Evolutionary conservation across 306 rosid genomes (phyloP).

Genomic region (Sophora flavescens): DNA sequence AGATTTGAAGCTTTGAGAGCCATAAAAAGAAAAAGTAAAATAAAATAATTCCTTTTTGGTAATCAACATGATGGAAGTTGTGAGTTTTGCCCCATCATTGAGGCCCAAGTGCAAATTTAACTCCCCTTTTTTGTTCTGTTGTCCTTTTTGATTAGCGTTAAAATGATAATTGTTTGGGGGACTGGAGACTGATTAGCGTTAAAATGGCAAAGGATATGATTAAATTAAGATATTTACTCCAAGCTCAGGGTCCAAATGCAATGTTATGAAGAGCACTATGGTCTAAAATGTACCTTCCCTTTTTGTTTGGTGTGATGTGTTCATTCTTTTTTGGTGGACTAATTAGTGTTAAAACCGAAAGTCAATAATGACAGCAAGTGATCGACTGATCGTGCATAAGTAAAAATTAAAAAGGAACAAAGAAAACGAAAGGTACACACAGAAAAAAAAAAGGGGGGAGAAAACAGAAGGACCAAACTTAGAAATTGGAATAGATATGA

Average conservation of each 20-base stretch:
- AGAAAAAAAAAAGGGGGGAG: background rate
- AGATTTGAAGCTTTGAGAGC: slow-evolving; percentile 8
- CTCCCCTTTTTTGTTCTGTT: slow-evolving; percentile 14
- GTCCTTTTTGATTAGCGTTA: background rate
- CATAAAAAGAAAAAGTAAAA: background rate
- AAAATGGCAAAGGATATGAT: slow-evolving; percentile 40
- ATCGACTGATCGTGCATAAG: slow-evolving; percentile 15
- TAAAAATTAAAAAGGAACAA: slow-evolving; percentile 3
- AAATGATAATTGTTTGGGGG: too few relatives aligned
- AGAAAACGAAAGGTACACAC: background rate
- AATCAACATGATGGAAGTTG: slow-evolving; percentile 36
- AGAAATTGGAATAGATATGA: background rate
- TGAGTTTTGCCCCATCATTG: slow-evolving; percentile 25
- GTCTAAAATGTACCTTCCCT: slow-evolving; percentile 29
- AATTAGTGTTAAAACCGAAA: slow-evolving; percentile 17
- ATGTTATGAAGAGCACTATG: slow-evolving; percentile 6
- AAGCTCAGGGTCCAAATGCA: slow-evolving; percentile 45
- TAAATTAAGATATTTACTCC: slow-evolving; percentile 35
- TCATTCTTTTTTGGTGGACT: slow-evolving; percentile 32
- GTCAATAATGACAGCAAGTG: slow-evolving; percentile 48
- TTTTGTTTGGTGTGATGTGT: slow-evolving; percentile 34
- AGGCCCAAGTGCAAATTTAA: slow-evolving; percentile 25
- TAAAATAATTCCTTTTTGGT: slow-evolving; percentile 10
- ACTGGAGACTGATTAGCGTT: background rate
- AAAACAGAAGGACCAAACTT: background rate